These are phyloP conservation scores for Tuber borchii DNA, from an alignment of 495 filamentous ascomycete genomes.

Conservation along the genomic window DNA sequence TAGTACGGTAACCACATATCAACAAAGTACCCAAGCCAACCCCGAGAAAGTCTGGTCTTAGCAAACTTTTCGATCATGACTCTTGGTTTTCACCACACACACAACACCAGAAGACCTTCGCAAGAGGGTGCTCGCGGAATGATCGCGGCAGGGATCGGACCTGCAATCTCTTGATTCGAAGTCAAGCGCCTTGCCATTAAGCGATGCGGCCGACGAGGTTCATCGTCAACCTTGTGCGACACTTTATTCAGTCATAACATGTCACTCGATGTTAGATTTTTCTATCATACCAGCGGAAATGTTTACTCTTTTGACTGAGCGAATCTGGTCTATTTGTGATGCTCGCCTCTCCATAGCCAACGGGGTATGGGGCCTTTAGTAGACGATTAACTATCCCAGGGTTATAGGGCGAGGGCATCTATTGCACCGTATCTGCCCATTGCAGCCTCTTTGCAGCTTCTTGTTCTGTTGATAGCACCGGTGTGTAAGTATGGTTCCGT, in stretches of 20 bases:
- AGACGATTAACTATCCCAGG: not conserved
- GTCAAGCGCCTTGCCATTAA: conserved; percentile 67
- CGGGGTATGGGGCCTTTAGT: not conserved
- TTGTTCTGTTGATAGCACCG: not conserved
- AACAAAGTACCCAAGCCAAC: not conserved
- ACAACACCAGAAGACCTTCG: not conserved
- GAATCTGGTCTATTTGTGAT: not conserved
- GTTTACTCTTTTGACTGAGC: not conserved
- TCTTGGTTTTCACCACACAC: not conserved
- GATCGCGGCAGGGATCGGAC: conserved; percentile 41
- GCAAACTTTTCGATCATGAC: not conserved
- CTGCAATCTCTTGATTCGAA: conserved; percentile 60
- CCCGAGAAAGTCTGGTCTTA: not conserved
- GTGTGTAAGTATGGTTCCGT: not conserved
- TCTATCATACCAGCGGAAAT: not conserved
- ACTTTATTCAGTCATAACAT: not conserved
- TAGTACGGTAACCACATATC: not conserved
- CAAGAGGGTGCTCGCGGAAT: not conserved
- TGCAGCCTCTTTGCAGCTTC: not conserved
- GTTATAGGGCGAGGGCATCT: not conserved
- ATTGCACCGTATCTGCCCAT: not conserved
- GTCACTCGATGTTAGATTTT: not conserved
- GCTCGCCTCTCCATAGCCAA: not conserved
- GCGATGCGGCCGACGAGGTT: conserved; percentile 44
- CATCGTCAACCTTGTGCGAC: not conserved